phyloP scores from a whole-genome alignment of 192 early-diverging fungal genomes.

The Coemansia sp. region DNA sequence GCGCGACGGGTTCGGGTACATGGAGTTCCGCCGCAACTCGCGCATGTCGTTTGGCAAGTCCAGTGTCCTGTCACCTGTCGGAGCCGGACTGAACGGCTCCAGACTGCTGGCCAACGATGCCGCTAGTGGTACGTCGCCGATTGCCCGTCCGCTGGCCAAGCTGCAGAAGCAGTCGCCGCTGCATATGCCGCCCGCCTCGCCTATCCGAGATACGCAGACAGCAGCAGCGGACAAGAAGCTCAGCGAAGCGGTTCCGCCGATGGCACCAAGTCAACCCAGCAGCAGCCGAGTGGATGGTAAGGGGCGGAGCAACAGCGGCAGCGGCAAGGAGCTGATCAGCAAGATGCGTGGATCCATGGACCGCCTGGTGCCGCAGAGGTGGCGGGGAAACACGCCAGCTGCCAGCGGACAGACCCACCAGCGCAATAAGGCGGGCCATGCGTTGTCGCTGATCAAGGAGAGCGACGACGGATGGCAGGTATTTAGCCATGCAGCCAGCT shows the following conservation, averaged over 20 bases:
- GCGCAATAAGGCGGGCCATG: background rate
- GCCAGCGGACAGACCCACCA: background rate
- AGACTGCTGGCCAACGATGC: background rate
- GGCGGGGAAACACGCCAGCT: background rate
- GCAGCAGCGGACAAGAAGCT: conserved; percentile 16
- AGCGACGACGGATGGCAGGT: conserved; percentile 21
- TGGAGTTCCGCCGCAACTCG: conserved; percentile 48
- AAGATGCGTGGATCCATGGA: background rate
- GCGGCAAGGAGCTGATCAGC: background rate
- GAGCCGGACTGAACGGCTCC: background rate
- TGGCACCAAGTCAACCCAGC: background rate
- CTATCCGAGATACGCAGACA: background rate
- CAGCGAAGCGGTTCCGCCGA: conserved; percentile 9
- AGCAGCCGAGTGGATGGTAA: background rate
- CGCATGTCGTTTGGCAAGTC: conserved; percentile 15
- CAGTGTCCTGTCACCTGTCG: conserved; percentile 22
- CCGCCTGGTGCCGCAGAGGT: background rate
- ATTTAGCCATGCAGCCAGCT: conserved; percentile 9
- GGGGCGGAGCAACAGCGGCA: background rate
- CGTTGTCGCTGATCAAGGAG: conserved; percentile 7
- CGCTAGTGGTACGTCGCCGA: background rate
- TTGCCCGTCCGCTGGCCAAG: background rate
- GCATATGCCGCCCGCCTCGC: background rate
- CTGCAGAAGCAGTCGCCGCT: background rate
- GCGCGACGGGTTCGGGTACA: conserved; percentile 46